Percentiles rank a stretch among this genome's conserved stretches.
Evolutionary conservation across 2,329 filamentous ascomycete genomes (phyloP).

Genomic region (Penicillium sp.): DNA sequence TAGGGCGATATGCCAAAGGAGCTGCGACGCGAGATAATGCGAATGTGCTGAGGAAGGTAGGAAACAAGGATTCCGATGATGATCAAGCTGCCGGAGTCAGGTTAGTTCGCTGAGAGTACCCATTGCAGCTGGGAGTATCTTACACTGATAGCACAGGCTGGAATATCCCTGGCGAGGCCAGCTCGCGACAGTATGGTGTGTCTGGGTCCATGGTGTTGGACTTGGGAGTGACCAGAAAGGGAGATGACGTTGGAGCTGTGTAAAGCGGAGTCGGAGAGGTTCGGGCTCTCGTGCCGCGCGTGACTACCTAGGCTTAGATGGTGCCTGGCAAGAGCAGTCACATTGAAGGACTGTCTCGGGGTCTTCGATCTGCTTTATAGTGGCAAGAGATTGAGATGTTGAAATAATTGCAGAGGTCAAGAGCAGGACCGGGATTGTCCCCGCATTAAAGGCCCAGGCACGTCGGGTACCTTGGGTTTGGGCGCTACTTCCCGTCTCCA

Average conservation of each 20-base stretch:
- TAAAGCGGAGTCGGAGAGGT: constrained; percentile 1
- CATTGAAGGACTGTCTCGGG: not conserved
- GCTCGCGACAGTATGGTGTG: constrained; percentile 48
- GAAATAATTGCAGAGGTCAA: not conserved
- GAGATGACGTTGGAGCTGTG: constrained; percentile 4
- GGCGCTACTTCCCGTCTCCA: not conserved
- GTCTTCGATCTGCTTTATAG: not conserved
- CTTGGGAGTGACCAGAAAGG: constrained; percentile 10
- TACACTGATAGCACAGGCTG: constrained; percentile 23
- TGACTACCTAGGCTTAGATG: not conserved
- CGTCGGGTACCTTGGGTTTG: not conserved
- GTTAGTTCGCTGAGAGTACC: constrained; percentile 5
- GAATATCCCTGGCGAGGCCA: constrained; percentile 51
- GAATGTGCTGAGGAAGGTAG: constrained; percentile 90
- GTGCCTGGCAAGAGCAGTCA: not conserved
- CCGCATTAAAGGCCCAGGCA: not conserved
- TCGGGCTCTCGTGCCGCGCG: constrained; percentile 1
- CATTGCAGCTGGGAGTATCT: not conserved
- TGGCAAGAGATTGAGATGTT: not conserved
- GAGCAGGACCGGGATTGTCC: not conserved
- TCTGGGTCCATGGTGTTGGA: constrained; percentile 21
- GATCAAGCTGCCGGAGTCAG: constrained; percentile 57
- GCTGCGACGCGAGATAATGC: constrained; percentile 80
- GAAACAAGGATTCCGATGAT: constrained; percentile 85
- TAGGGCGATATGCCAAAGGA: constrained; percentile 95